Percentiles rank a stretch among this genome's conserved stretches.
Conservation (phyloP, 768 basidiomycete species). For the Trametes maxima region DNA sequence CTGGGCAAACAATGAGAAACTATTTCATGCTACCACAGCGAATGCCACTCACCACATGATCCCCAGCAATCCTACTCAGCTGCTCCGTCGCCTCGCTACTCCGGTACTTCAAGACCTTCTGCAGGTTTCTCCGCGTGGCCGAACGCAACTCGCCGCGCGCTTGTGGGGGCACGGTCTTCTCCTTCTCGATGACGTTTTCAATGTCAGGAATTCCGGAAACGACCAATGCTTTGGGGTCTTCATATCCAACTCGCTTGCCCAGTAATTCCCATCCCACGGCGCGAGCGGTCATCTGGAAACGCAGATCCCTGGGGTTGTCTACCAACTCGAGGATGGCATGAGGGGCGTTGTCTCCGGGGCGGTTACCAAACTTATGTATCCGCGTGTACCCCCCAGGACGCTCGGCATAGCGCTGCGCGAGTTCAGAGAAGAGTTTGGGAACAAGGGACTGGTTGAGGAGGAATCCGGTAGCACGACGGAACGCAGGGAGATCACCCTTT, state of each 20-base stretch:
- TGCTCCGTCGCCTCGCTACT: conserved; percentile 46
- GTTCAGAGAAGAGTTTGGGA: conserved; percentile 81
- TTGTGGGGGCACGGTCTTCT: conserved; percentile 44
- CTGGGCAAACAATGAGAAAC: conserved; percentile 37
- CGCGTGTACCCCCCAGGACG: conserved; percentile 96
- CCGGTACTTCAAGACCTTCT: conserved; percentile 70
- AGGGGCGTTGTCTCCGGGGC: conserved; percentile 91
- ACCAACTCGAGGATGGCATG: conserved; percentile 93
- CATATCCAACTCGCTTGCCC: conserved; percentile 51
- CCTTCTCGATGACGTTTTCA: conserved; percentile 49
- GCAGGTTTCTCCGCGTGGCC: conserved; percentile 73
- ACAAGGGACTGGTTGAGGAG: conserved; percentile 71
- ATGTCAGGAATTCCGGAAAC: conserved; percentile 52
- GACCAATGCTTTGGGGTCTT: conserved; percentile 49
- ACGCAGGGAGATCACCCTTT: conserved; percentile 71
- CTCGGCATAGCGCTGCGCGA: conserved; percentile 76
- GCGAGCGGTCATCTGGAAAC: conserved; percentile 86
- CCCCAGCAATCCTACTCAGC: conserved; percentile 57
- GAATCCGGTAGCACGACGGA: conserved; percentile 74
- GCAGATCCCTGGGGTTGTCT: conserved; percentile 88
- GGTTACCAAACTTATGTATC: conserved; percentile 87
- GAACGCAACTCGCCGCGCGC: conserved; percentile 52
- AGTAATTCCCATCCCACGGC: conserved; percentile 85
- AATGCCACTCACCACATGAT: conserved; percentile 61
- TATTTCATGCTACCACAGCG: neutral